phyloP scores from a whole-genome alignment of 2,329 filamentous ascomycete genomes.

The Alternaria arborescens region DNA sequence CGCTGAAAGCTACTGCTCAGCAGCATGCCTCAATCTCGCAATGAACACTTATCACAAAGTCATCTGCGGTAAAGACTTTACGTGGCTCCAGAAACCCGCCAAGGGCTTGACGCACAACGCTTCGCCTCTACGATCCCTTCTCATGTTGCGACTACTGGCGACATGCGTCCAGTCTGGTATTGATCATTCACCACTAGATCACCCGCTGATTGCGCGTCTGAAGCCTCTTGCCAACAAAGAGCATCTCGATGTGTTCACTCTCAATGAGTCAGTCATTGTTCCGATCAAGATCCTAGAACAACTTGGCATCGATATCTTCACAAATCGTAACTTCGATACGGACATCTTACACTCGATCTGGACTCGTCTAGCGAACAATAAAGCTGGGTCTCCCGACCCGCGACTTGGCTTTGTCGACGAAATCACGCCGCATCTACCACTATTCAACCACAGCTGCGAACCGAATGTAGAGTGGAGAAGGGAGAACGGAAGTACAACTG shows the following conservation, averaged over 20 bases:
- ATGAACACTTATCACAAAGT: conserved; percentile 35
- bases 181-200: conserved; percentile 33
- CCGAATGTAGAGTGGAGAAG: conserved; percentile 36
- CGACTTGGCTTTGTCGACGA: conserved; percentile 37
- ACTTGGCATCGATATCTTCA: conserved; percentile 35
- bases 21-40: conserved; percentile 33
- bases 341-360: conserved; percentile 44
- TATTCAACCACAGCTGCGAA: conserved; percentile 48
- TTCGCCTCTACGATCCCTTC: conserved; percentile 34
- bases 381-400: conserved; percentile 35
- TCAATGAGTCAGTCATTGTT: conserved; percentile 35
- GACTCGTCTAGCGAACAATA: conserved; percentile 47
- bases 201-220: conserved; percentile 38
- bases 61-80: conserved; percentile 41
- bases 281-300: conserved; percentile 40
- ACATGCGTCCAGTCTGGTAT: conserved; percentile 31
- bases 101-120: conserved; percentile 25
- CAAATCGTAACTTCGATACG: conserved; percentile 33
- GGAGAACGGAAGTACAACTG: conserved; percentile 18
- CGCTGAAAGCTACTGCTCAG: conserved; percentile 33
- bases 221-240: conserved; percentile 37
- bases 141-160: conserved; percentile 41
- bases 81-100: conserved; percentile 27
- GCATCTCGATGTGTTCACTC: conserved; percentile 41
- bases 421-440: conserved; percentile 39